These are phyloP conservation scores for Hypomyces rosellus DNA, from an alignment of 2,329 filamentous ascomycete genomes.

Conservation along the genomic window DNA sequence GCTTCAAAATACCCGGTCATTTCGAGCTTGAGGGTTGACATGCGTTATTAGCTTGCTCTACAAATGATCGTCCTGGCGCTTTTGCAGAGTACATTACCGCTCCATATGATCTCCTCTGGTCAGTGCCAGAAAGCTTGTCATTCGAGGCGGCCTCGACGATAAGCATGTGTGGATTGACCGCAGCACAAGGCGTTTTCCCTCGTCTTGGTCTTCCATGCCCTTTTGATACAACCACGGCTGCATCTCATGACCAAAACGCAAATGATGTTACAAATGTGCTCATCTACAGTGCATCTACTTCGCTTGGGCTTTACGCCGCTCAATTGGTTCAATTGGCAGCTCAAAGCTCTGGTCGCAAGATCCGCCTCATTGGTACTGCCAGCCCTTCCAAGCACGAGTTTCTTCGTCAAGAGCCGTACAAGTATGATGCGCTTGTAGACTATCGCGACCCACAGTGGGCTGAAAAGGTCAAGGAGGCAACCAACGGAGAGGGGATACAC, in stretches of 20 bases:
- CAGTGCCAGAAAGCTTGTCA: constrained; percentile 24
- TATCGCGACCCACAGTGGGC: constrained; percentile 31
- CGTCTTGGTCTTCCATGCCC: constrained; percentile 30
- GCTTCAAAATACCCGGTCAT: no score
- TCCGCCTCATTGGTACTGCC: constrained; percentile 25
- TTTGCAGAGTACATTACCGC: constrained; percentile 36
- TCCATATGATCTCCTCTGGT: constrained; percentile 33
- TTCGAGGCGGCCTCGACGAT: constrained; percentile 33
- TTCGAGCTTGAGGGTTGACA: no score
- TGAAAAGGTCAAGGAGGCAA: constrained; percentile 20
- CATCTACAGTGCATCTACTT: constrained; percentile 29
- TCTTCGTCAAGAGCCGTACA: constrained; percentile 27
- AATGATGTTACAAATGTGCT: constrained; percentile 16
- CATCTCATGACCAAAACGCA: accelerated
- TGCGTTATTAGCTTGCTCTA: constrained; percentile 25
- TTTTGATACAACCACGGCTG: constrained; percentile 15
- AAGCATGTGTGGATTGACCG: constrained; percentile 36
- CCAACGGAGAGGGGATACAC: constrained; percentile 24
- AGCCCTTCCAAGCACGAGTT: constrained; percentile 19
- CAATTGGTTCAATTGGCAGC: constrained; percentile 21
- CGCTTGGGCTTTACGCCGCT: constrained; percentile 26
- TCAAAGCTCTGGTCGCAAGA: constrained; percentile 2
- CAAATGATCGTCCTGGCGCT: constrained; percentile 36
- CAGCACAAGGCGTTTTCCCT: constrained; percentile 34
- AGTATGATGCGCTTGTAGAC: constrained; percentile 32